Conservation (phyloP, 495 filamentous ascomycete genomes). For the Neohortaea acidophila region DNA sequence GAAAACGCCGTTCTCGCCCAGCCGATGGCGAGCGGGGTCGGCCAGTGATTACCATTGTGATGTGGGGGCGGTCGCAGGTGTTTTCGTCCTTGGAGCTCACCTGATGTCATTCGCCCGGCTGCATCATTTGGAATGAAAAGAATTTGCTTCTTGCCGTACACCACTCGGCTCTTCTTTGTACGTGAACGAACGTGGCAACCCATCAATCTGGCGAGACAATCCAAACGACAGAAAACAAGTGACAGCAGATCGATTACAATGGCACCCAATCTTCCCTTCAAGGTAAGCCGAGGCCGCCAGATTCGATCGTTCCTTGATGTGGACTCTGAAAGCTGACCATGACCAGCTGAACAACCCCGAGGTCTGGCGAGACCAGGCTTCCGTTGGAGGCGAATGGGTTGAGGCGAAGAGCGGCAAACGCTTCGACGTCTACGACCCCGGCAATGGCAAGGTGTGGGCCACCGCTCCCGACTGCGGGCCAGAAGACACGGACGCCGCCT, state of each 20-base stretch:
- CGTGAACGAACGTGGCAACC: too few species aligned
- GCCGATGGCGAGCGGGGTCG: too few species aligned
- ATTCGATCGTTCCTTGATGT: too few species aligned
- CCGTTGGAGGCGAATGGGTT: constrained; percentile 47
- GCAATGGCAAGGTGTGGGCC: constrained; percentile 47
- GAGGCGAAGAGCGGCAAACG: constrained; percentile 44
- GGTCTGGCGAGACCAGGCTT: constrained; percentile 42
- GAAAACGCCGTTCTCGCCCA: too few species aligned
- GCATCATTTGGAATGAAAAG: too few species aligned
- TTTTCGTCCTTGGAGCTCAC: too few species aligned
- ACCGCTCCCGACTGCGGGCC: constrained; percentile 44
- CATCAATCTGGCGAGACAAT: constrained; percentile 1
- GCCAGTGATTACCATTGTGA: too few species aligned
- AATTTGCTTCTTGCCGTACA: too few species aligned
- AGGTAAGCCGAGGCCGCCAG: constrained; percentile 10
- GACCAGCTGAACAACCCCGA: constrained; percentile 43
- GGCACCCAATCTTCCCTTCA: constrained; percentile 16
- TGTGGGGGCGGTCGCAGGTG: too few species aligned
- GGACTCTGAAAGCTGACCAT: too few species aligned
- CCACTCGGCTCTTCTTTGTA: too few species aligned
- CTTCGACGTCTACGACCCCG: constrained; percentile 58
- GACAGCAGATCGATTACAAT: constrained; percentile 5
- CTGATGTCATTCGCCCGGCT: too few species aligned
- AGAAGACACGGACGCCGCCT: constrained; percentile 46
- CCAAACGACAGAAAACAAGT: neutral